Evolutionary conservation across 345 rosid genomes (phyloP), one percentile per base, ranked within the genome.

Genomic region (Hirschfeldia incana): DNA sequence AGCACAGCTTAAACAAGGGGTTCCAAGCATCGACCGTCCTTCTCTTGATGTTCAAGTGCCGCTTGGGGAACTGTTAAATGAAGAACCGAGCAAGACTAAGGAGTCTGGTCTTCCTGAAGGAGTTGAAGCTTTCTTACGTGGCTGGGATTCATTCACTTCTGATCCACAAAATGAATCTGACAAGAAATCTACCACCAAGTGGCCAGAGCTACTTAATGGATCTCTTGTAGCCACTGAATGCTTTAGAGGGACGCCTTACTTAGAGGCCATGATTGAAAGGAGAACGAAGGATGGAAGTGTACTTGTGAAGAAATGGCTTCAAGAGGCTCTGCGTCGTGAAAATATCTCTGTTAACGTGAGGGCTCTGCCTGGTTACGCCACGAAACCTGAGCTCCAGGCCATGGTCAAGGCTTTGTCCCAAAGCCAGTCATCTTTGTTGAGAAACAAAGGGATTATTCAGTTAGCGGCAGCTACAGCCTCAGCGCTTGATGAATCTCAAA

Each of bases 231-330:
- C 89, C 59, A 85, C 90, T 9, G 98, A 91, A 80, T 84, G 79
- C 72, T 89, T 92, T 78, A 86, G 88, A 62, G 97, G 97, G 73
- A 90, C 93, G 30, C 97, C 98, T 39, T 92, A 82, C 82, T 69
- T 92, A 73, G 98, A 94, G 85, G 96, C 97, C 64, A 74, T 94
- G 82, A 83, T 91, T 66, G 98, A 94, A 65, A 90, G 98, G 78
- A 86, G 85, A 84, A 85, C 91, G 36, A 94, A 89, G 80, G 98
- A 94, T 69, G 98, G 98, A 67, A 85, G 91, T 37, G 73, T 91
- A 44, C 83, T 94, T 79, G 90, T 92, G 42, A 94, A 89, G 87
- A 94, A 89, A 81, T 94, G 98, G 98, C 98, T 92, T 79, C 98
- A 88, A 78, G 97, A 94, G 83, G 75, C 89, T 58, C 78, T 94